Conservation (phyloP, 2,329 filamentous ascomycete species). For the Anisogramma anomala region DNA sequence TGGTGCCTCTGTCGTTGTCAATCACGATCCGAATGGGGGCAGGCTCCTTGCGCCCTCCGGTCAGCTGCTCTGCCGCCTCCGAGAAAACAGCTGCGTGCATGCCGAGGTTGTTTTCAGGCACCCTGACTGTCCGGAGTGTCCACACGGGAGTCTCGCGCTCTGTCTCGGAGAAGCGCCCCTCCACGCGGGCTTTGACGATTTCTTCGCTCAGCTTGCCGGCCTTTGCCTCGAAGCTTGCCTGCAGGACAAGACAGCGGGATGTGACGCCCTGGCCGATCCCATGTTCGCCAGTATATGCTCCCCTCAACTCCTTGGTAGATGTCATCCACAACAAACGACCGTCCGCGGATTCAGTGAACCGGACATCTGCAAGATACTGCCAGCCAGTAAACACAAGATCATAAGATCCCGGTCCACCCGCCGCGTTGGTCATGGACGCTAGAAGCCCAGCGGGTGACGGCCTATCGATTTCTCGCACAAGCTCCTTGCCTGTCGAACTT, state of each 20-base stretch:
- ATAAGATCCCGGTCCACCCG: conserved; percentile 47
- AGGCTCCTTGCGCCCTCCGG: conserved; percentile 54
- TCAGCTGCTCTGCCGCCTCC: conserved; percentile 49
- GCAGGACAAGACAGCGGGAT: conserved; percentile 58
- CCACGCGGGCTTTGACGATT: conserved; percentile 72
- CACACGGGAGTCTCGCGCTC: conserved; percentile 73
- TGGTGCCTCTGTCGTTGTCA: conserved; percentile 55
- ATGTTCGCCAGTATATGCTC: conserved; percentile 36
- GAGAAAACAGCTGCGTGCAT: conserved; percentile 61
- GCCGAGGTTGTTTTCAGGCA: conserved; percentile 48
- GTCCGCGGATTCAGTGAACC: conserved; percentile 60
- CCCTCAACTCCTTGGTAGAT: conserved; percentile 49
- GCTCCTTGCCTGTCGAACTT: conserved; percentile 58
- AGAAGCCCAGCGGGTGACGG: conserved; percentile 54
- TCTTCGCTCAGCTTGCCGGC: conserved; percentile 72
- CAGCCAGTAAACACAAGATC: conserved; percentile 69
- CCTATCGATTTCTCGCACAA: conserved; percentile 78
- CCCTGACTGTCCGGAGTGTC: conserved; percentile 61
- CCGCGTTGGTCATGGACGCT: conserved; percentile 52
- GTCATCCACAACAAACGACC: conserved; percentile 57
- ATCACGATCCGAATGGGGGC: conserved; percentile 63
- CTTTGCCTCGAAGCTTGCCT: conserved; percentile 67
- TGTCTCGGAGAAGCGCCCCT: conserved; percentile 70
- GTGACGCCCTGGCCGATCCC: conserved; percentile 41
- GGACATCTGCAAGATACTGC: conserved; percentile 56